Evolutionary conservation across 371 early-diverging fungal species (phyloP).

Genomic region (Mucor velutinosus): DNA sequence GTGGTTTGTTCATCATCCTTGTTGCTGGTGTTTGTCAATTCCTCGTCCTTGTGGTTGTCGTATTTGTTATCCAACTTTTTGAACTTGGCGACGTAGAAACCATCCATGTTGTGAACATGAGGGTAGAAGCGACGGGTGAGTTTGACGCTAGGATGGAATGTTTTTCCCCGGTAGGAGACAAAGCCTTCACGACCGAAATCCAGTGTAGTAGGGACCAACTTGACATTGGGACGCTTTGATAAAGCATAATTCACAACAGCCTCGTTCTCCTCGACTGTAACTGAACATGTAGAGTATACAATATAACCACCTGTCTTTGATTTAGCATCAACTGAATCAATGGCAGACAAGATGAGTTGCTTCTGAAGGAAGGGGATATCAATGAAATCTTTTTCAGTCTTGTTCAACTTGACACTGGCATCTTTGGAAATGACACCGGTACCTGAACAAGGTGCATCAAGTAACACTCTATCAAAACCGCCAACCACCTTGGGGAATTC

Average conservation of each 20-base stretch:
- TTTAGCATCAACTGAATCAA: conserved; percentile 96
- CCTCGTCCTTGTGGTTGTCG: conserved; percentile 44
- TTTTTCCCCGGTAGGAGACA: conserved; percentile 81
- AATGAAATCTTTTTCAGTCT: conserved; percentile 90
- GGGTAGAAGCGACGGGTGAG: conserved; percentile 96
- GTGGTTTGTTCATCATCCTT: conserved; percentile 13
- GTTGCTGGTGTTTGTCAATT: conserved; percentile 21
- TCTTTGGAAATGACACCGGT: conserved; percentile 99
- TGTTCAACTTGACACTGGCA: conserved; percentile 93
- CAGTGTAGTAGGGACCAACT: conserved; percentile 86
- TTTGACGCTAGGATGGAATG: conserved; percentile 86
- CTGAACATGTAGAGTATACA: conserved; percentile 99
- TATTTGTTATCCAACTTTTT: conserved; percentile 83
- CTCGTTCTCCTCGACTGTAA: conserved; percentile 99
- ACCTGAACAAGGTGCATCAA: conserved; percentile 99
- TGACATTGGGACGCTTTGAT: conserved; percentile 92
- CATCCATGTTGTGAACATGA: conserved; percentile 99
- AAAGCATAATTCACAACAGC: conserved; percentile 97
- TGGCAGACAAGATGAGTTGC: conserved; percentile 94
- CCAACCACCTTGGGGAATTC: conserved; percentile 95
- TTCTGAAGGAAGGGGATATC: conserved; percentile 94
- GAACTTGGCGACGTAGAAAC: conserved; percentile 99
- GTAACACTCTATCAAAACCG: conserved; percentile 96
- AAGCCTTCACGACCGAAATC: conserved; percentile 95
- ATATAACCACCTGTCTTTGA: conserved; percentile 94